Evolutionary conservation across 176 grass and related monocot genomes (phyloP).

Genomic region (Oryza australiensis): DNA sequence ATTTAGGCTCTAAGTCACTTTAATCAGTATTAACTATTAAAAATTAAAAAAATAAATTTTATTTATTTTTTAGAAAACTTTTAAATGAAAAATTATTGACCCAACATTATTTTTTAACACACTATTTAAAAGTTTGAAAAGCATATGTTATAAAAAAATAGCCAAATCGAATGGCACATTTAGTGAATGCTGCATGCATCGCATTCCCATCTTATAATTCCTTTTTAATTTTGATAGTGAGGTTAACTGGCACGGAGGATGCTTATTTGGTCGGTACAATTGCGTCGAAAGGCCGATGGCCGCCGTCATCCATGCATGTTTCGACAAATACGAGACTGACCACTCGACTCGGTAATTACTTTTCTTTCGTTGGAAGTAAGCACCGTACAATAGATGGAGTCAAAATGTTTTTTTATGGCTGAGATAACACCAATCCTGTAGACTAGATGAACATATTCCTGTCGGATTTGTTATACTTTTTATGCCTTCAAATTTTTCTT

Average conservation of each 20-base stretch:
- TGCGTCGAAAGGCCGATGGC: not conserved
- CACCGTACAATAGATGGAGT: slow-evolving; percentile 1
- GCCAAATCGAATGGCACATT: too few species aligned
- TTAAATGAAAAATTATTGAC: too few species aligned
- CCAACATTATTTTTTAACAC: too few species aligned
- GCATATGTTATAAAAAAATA: too few species aligned
- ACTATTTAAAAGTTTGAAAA: too few species aligned
- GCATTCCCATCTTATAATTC: not conserved
- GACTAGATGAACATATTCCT: not conserved
- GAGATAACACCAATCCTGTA: not conserved
- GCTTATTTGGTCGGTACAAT: not conserved
- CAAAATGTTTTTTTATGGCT: not conserved
- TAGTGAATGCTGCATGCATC: too few species aligned
- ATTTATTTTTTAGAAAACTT: too few species aligned
- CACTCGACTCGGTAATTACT: not conserved
- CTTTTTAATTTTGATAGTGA: not conserved
- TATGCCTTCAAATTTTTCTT: not conserved
- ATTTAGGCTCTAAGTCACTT: too few species aligned
- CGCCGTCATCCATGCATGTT: not conserved
- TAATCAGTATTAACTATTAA: too few species aligned
- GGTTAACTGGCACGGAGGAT: not conserved
- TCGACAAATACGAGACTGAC: slow-evolving; percentile 9
- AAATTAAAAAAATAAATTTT: too few species aligned
- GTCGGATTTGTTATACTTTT: not conserved
- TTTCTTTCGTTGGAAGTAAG: not conserved